Percentiles rank a stretch among this genome's conserved stretches.
Conservation (phyloP, 1,284 basidiomycete genomes). For the Phellinidium pouzarii region DNA sequence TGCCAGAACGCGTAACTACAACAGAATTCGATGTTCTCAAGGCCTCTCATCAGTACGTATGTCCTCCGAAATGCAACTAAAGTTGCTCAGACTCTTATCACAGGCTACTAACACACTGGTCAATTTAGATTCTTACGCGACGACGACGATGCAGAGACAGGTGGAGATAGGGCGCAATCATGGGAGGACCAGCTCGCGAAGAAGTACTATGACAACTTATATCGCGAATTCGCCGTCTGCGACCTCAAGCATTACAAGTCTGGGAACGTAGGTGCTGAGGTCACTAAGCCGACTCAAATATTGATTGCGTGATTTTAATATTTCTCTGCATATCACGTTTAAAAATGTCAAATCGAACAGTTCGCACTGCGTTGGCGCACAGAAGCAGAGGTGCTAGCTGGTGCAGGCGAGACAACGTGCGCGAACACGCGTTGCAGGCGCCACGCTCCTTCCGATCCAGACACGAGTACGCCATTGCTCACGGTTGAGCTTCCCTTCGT, state of each 20-base stretch:
- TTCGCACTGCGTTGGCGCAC: slow-evolving; percentile 90
- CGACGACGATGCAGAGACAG: slow-evolving; percentile 33
- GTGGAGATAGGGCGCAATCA: slow-evolving; percentile 28
- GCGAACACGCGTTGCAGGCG: slow-evolving; percentile 78
- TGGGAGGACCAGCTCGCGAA: slow-evolving; percentile 81
- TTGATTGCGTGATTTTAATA: not conserved
- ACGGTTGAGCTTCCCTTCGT: slow-evolving; percentile 85
- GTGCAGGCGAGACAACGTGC: slow-evolving; percentile 80
- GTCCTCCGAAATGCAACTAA: slow-evolving; percentile 8
- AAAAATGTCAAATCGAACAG: slow-evolving; percentile 29
- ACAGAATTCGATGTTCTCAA: slow-evolving; percentile 65
- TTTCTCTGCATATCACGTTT: too few species aligned
- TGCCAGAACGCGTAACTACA: not conserved
- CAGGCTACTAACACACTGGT: not conserved
- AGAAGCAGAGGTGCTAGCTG: slow-evolving; percentile 79
- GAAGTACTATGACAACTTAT: slow-evolving; percentile 83
- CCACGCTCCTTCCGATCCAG: slow-evolving; percentile 36
- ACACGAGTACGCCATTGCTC: slow-evolving; percentile 37
- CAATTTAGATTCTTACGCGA: slow-evolving; percentile 71
- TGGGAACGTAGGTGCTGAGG: slow-evolving; percentile 68
- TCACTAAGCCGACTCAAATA: too few species aligned
- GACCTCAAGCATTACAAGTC: slow-evolving; percentile 93
- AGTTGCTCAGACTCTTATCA: not conserved
- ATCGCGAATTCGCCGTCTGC: slow-evolving; percentile 87
- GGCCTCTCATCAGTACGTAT: slow-evolving; percentile 52